Conservation (phyloP, 2,329 filamentous ascomycete species). For the Fusarium ramigenum region DNA sequence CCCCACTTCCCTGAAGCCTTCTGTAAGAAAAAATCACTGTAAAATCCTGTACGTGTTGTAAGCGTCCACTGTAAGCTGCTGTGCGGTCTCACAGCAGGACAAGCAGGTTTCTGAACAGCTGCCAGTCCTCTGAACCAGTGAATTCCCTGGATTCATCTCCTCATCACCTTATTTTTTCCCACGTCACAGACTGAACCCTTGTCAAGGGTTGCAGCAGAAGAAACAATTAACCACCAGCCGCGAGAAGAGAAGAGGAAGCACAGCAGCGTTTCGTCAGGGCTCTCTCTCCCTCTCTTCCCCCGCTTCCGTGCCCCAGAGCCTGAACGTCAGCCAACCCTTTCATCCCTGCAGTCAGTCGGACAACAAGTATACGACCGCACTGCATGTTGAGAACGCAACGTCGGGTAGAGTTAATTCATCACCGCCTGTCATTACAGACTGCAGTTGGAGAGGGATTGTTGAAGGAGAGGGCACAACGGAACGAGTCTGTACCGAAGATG, state of each 20-base stretch:
- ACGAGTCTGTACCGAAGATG: conserved; percentile 6
- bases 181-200: conserved; percentile 21
- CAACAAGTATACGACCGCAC: conserved; percentile 16
- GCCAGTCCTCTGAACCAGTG: conserved; percentile 15
- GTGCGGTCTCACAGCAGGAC: conserved; percentile 14
- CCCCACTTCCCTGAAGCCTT: conserved; percentile 24
- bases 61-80: conserved; percentile 21
- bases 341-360: conserved; percentile 18
- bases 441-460: neutral
- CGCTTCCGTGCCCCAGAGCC: conserved; percentile 15
- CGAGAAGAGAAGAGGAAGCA: conserved; percentile 16
- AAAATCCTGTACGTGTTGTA: conserved; percentile 8
- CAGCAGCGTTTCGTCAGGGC: conserved; percentile 8
- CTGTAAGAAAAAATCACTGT: neutral
- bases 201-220: conserved; percentile 9
- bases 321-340: conserved; percentile 25
- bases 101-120: conserved; percentile 14
- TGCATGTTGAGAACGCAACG: conserved; percentile 18
- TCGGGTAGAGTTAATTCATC: conserved; percentile 18
- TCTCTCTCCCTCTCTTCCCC: neutral
- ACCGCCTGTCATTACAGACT: conserved; percentile 15
- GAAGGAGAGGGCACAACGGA: neutral
- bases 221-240: conserved; percentile 14
- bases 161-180: conserved; percentile 19
- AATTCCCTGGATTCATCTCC: neutral